phyloP scores from a whole-genome alignment of 345 rosid species.

The Euphorbia tirucalli region DNA sequence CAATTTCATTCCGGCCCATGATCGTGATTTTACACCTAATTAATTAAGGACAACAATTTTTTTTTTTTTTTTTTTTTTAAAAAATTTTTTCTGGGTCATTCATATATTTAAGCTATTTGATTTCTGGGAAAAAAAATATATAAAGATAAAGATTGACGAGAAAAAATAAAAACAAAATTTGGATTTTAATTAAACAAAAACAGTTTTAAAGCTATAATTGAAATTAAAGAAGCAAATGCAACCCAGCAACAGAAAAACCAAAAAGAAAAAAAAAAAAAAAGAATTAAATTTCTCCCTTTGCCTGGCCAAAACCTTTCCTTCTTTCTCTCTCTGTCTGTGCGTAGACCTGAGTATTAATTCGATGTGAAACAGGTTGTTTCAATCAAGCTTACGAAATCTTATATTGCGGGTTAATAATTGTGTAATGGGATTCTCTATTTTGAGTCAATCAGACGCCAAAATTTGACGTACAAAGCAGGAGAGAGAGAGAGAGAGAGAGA shows the following conservation, averaged over 20 bases:
- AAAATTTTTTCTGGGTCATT: background rate
- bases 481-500: conserved; percentile 1
- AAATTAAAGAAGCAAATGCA: too few relatives aligned
- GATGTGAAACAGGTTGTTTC: background rate
- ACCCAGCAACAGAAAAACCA: background rate
- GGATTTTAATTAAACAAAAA: conserved; percentile 1
- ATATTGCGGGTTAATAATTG: conserved; percentile 2
- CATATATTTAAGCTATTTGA: background rate
- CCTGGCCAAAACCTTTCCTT: background rate
- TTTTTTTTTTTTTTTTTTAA: background rate
- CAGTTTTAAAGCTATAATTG: too few relatives aligned
- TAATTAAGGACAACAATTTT: background rate
- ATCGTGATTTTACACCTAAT: background rate
- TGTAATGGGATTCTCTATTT: conserved; percentile 21
- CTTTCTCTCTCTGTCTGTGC: conserved; percentile 9
- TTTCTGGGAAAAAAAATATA: background rate
- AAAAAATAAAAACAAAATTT: background rate
- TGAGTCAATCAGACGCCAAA: conserved; percentile 21
- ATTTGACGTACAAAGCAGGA: background rate
- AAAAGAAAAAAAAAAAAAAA: background rate
- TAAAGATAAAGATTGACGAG: background rate
- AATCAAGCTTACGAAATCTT: conserved; percentile 13
- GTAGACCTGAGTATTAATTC: background rate
- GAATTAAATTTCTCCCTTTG: background rate
- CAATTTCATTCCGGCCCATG: background rate